Percentiles rank a stretch among this genome's conserved stretches.
phyloP scores from a whole-genome alignment of 257 asterid genomes.

The Solanum acaule region DNA sequence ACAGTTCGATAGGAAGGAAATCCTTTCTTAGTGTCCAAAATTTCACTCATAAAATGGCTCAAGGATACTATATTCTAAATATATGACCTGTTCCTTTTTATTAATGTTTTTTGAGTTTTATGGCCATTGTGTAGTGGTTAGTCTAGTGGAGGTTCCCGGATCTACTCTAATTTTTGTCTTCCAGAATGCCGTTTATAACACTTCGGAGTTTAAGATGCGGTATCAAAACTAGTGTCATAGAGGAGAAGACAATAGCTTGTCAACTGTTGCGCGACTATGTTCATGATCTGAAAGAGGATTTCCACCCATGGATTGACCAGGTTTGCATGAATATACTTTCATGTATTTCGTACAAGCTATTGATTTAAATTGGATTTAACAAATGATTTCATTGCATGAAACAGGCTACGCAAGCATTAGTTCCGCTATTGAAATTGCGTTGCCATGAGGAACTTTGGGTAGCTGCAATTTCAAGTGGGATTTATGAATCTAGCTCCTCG shows the following conservation, averaged over 20 bases:
- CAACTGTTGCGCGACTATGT: slow-evolving; percentile 94
- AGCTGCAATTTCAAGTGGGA: background rate
- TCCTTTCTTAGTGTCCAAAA: background rate
- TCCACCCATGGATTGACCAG: slow-evolving; percentile 98
- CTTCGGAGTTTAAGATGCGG: background rate
- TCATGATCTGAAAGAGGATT: slow-evolving; percentile 95
- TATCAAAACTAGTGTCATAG: slow-evolving; percentile 59
- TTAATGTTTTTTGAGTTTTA: background rate
- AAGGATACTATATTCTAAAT: background rate
- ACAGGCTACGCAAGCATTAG: slow-evolving; percentile 42
- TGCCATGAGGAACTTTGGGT: background rate
- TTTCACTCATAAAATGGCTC: background rate
- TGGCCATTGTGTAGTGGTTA: background rate
- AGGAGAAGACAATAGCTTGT: slow-evolving; percentile 98
- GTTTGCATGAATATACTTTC: slow-evolving; percentile 28
- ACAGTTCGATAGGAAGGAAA: background rate
- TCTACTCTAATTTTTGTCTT: background rate
- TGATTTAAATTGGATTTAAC: background rate
- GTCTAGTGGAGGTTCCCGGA: background rate
- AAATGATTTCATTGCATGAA: background rate
- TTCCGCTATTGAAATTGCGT: background rate
- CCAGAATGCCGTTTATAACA: slow-evolving; percentile 22
- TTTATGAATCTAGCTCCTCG: background rate
- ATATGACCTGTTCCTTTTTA: background rate
- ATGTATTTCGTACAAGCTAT: background rate